A percentile compares a stretch with the other conserved stretches of the same genome.
Conservation (phyloP, 2,329 filamentous ascomycete genomes). For the Curvularia sp. region DNA sequence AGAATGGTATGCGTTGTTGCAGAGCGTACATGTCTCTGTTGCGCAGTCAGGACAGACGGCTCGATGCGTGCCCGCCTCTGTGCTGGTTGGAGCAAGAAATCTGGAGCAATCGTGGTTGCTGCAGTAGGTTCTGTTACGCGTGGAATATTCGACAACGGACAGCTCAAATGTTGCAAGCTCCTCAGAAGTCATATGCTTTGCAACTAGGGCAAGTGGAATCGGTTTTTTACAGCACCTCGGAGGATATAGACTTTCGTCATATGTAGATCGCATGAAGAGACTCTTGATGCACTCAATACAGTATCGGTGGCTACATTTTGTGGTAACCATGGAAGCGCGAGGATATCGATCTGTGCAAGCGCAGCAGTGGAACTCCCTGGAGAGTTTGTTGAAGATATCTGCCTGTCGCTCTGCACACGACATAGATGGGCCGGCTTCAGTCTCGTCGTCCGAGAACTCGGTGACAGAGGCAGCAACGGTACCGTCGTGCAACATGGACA, state of each 20-base stretch:
- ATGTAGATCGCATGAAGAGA: constrained; percentile 24
- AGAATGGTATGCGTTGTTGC: constrained; percentile 25
- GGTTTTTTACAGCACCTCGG: constrained; percentile 19
- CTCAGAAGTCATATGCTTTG: constrained; percentile 41
- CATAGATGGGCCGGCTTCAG: constrained; percentile 25
- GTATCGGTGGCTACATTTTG: constrained; percentile 19
- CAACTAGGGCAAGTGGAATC: constrained; percentile 37
- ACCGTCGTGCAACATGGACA: constrained; percentile 6
- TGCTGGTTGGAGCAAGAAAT: constrained; percentile 22
- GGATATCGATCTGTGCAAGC: constrained; percentile 17
- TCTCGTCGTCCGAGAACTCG: constrained; percentile 23
- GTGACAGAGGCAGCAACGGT: constrained; percentile 7
- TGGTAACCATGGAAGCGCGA: not conserved
- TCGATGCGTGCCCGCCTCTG: constrained; percentile 11
- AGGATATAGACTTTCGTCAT: constrained; percentile 26
- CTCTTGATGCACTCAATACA: constrained; percentile 27
- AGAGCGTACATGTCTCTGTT: constrained; percentile 24
- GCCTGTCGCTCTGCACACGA: constrained; percentile 24
- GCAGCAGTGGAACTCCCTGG: constrained; percentile 20
- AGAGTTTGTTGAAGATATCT: constrained; percentile 18
- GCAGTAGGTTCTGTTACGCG: constrained; percentile 22
- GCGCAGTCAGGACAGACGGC: constrained; percentile 21
- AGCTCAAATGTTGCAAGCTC: constrained; percentile 18
- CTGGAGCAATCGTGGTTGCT: constrained; percentile 22
- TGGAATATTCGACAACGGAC: constrained; percentile 18